Percentiles rank a stretch among this genome's conserved stretches.
Conservation (phyloP, 2,329 filamentous ascomycete genomes). For the Coleophoma cylindrospora region DNA sequence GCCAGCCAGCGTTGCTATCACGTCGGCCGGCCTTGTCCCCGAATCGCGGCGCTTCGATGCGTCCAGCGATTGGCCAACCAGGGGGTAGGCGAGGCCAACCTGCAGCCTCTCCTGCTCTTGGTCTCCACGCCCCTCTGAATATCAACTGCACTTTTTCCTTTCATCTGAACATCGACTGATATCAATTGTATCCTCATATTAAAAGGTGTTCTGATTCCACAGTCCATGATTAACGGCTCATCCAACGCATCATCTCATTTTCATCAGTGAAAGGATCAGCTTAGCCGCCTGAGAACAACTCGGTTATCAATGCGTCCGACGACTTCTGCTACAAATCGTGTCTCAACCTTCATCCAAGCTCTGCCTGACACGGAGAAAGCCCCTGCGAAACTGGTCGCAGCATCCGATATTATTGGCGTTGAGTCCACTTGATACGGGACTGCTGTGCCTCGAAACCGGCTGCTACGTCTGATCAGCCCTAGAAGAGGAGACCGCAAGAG, state of each 20-base stretch:
- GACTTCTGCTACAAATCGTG: slow-evolving; percentile 14
- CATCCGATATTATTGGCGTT: slow-evolving; percentile 12
- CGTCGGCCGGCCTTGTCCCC: too few species aligned
- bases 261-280: slow-evolving; percentile 3
- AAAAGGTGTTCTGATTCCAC: slow-evolving; percentile 1
- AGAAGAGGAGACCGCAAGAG: slow-evolving; percentile 12
- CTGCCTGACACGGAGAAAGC: slow-evolving; percentile 9
- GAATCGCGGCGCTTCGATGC: too few species aligned
- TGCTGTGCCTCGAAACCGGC: slow-evolving; percentile 33
- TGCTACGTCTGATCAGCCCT: slow-evolving; percentile 40
- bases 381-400: slow-evolving; percentile 13
- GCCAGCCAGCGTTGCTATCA: too few species aligned
- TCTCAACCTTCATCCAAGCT: slow-evolving; percentile 17
- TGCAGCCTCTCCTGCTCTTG: too few species aligned
- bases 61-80: too few species aligned
- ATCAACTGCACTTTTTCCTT: too few species aligned
- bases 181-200: slow-evolving; percentile 5
- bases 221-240: slow-evolving; percentile 9
- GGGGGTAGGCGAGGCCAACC: too few species aligned
- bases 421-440: slow-evolving; percentile 19
- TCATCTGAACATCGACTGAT: too few species aligned
- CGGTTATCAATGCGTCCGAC: slow-evolving; percentile 14
- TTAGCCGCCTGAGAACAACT: slow-evolving; percentile 3
- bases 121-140: too few species aligned
- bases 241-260: neutral